Percentiles rank a stretch among this genome's conserved stretches.
Conservation (phyloP, 2,329 filamentous ascomycete genomes). For the Ambrosiella beaveri region DNA sequence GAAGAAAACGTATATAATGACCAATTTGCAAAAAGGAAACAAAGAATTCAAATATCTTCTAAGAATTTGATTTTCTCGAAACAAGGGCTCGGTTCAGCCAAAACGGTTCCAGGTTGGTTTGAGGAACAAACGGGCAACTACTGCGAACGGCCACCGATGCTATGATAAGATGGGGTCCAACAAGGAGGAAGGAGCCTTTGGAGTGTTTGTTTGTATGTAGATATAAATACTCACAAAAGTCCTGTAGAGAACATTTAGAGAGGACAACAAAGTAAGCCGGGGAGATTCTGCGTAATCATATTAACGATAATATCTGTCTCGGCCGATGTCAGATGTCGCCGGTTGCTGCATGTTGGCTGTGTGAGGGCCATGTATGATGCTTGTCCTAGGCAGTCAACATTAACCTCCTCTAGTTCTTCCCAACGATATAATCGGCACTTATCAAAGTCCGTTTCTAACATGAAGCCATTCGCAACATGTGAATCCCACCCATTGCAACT, state of each 20-base stretch:
- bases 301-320: too few species aligned
- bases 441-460: too few species aligned
- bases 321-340: too few species aligned
- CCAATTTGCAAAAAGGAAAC: not conserved
- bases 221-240: not conserved
- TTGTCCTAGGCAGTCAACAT: too few species aligned
- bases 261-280: too few species aligned
- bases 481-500: too few species aligned
- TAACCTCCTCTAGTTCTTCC: not conserved
- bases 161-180: not conserved
- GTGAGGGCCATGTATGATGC: too few species aligned
- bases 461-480: too few species aligned
- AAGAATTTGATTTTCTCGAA: not conserved
- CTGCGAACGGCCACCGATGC: not conserved
- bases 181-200: too few species aligned
- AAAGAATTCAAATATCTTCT: not conserved
- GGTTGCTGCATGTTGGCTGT: too few species aligned
- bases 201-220: not conserved
- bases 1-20: not conserved
- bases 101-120: slow-evolving; percentile 6
- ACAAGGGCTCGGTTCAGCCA: slow-evolving; percentile 5
- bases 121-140: not conserved
- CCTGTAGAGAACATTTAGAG: too few species aligned
- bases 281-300: too few species aligned
- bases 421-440: not conserved